Percentiles rank a stretch among this genome's conserved stretches.
phyloP scores from a whole-genome alignment of 495 filamentous ascomycete genomes.

The Aspergillus sclerotiicarbonarius region DNA sequence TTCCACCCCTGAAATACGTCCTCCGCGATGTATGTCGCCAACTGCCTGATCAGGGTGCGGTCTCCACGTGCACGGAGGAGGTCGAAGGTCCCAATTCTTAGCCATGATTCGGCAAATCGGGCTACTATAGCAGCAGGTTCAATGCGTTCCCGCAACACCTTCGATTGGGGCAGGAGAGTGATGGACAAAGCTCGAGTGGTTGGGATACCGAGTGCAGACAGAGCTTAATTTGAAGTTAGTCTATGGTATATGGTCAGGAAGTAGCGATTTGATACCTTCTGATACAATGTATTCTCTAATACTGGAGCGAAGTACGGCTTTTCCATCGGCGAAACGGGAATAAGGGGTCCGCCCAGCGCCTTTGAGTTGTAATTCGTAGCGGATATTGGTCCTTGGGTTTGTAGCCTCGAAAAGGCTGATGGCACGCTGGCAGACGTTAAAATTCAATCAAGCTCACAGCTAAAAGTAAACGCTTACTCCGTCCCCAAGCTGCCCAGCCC shows the following conservation, averaged over 20 bases:
- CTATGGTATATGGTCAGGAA: not conserved
- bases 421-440: conserved; percentile 52
- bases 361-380: conserved; percentile 92
- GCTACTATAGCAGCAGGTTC: conserved; percentile 93
- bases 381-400: conserved; percentile 65
- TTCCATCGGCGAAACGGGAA: conserved; percentile 95
- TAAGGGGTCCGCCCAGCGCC: conserved; percentile 93
- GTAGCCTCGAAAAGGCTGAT: conserved; percentile 91
- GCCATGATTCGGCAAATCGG: conserved; percentile 87
- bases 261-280: conserved; percentile 52
- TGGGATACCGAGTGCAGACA: conserved; percentile 82
- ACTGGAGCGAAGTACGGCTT: conserved; percentile 84
- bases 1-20: conserved; percentile 85
- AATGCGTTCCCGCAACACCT: conserved; percentile 74
- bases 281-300: conserved; percentile 93
- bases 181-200: conserved; percentile 83
- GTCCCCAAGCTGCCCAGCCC: conserved; percentile 95
- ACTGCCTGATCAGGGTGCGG: conserved; percentile 62
- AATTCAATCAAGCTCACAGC: not conserved
- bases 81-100: conserved; percentile 94
- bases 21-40: conserved; percentile 80
- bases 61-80: conserved; percentile 79
- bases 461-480: conserved; percentile 45
- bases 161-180: conserved; percentile 66
- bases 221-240: conserved; percentile 31